phyloP scores from a whole-genome alignment of 2,329 filamentous ascomycete genomes.

The Talaromyces islandicus region DNA sequence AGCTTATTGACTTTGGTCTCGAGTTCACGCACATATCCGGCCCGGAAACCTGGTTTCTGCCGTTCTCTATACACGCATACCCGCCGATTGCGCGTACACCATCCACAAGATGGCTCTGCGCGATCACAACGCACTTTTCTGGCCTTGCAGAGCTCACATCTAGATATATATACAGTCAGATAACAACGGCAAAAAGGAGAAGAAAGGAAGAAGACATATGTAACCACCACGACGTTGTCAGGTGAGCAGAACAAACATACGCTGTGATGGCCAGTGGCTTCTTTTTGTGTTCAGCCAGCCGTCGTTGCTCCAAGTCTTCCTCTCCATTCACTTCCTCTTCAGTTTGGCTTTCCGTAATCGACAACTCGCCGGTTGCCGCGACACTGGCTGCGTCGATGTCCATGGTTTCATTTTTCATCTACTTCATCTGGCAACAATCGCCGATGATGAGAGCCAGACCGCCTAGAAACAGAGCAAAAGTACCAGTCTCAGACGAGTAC shows the following conservation, averaged over 20 bases:
- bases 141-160: conserved; percentile 2
- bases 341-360: neutral
- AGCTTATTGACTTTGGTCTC: conserved; percentile 2
- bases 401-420: neutral
- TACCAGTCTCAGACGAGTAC: neutral
- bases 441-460: neutral
- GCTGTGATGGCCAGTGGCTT: neutral
- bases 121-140: conserved; percentile 6
- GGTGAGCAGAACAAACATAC: neutral
- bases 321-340: neutral
- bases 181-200: neutral
- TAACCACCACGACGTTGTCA: neutral
- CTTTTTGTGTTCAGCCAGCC: neutral
- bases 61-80: neutral
- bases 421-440: conserved; percentile 1
- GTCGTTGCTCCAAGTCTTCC: neutral
- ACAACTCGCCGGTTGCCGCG: neutral
- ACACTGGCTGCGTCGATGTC: neutral
- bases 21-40: conserved; percentile 3
- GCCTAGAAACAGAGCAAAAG: neutral
- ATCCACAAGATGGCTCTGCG: conserved; percentile 3
- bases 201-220: neutral
- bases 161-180: neutral
- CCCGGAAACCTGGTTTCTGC: conserved; percentile 3
- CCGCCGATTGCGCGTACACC: conserved; percentile 1